A percentile compares a stretch with the other conserved stretches of the same genome.
These are phyloP conservation scores for Spergularia azorica DNA, from an alignment of 179 eudicot species.

Conservation along the genomic window DNA sequence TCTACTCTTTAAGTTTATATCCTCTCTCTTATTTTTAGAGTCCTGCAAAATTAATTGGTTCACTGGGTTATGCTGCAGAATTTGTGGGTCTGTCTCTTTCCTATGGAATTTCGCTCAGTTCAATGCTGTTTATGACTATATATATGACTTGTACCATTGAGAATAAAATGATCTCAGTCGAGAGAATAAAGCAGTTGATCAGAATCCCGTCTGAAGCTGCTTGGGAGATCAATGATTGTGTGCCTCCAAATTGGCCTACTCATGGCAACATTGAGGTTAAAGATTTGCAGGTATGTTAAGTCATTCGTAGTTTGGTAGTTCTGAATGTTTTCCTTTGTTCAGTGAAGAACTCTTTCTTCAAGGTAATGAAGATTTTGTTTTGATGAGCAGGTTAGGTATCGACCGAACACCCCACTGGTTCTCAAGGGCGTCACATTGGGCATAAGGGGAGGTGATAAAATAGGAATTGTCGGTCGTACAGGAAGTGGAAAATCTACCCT, in stretches of 20 bases:
- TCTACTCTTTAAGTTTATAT: no score
- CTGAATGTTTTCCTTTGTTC: neutral
- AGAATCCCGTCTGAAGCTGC: conserved; percentile 76
- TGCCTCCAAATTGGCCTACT: conserved; percentile 72
- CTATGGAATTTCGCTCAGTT: conserved; percentile 74
- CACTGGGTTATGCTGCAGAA: conserved; percentile 40
- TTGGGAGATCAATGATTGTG: conserved; percentile 61
- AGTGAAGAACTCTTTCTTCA: neutral
- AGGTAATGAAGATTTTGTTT: neutral
- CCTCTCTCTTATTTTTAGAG: neutral
- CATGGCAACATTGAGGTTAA: conserved; percentile 63
- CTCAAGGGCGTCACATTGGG: conserved; percentile 66
- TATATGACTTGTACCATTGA: conserved; percentile 84
- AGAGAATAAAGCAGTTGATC: conserved; percentile 72
- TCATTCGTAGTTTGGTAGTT: neutral
- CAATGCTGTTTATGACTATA: conserved; percentile 58
- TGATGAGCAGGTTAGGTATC: conserved; percentile 67
- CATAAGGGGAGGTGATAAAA: conserved; percentile 78
- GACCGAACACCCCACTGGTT: conserved; percentile 82
- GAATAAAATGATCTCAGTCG: conserved; percentile 89
- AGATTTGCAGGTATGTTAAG: conserved; percentile 53
- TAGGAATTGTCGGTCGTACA: conserved; percentile 88
- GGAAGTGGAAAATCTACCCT: conserved; percentile 87
- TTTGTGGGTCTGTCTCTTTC: conserved; percentile 78
- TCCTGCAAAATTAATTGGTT: neutral